Evolutionary conservation across 2,329 filamentous ascomycete species (phyloP).

Genomic region (Escovopsis sp.): DNA sequence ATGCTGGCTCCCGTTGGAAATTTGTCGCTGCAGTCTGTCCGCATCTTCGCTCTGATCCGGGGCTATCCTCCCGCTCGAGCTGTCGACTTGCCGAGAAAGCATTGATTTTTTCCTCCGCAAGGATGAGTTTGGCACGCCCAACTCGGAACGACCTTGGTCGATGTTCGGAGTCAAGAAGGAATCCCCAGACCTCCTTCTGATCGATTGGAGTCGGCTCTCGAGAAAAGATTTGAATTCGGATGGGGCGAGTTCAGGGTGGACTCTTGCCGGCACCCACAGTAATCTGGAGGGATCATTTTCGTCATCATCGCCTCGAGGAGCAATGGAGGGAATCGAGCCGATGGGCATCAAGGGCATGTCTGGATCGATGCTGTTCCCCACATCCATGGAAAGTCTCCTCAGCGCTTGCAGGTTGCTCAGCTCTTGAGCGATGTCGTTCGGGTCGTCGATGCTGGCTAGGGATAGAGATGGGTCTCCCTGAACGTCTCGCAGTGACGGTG

Average conservation of each 20-base stretch:
- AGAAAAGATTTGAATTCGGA: constrained; percentile 95
- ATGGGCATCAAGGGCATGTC: constrained; percentile 58
- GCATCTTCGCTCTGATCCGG: constrained; percentile 70
- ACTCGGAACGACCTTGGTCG: constrained; percentile 36
- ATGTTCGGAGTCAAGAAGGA: constrained; percentile 44
- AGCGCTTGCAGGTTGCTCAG: constrained; percentile 84
- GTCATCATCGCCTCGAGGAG: constrained; percentile 58
- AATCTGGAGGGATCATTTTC: constrained; percentile 79
- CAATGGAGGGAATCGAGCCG: constrained; percentile 56
- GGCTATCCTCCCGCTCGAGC: constrained; percentile 39
- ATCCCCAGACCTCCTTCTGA: constrained; percentile 69
- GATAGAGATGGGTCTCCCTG: constrained; percentile 58
- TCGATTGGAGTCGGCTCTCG: constrained; percentile 81
- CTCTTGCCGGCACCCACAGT: constrained; percentile 88
- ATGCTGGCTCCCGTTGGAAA: constrained; percentile 42
- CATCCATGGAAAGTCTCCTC: constrained; percentile 88
- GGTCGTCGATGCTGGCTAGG: constrained; percentile 78
- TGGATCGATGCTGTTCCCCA: constrained; percentile 55
- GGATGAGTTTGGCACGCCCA: constrained; percentile 31
- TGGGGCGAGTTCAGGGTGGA: constrained; percentile 89
- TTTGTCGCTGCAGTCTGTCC: constrained; percentile 60
- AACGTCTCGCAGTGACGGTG: constrained; percentile 37
- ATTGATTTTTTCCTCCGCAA: constrained; percentile 85
- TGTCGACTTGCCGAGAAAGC: constrained; percentile 83
- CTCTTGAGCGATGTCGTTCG: constrained; percentile 80